Conservation (phyloP, 257 asterid species). For the Ajuga chamaepitys region DNA sequence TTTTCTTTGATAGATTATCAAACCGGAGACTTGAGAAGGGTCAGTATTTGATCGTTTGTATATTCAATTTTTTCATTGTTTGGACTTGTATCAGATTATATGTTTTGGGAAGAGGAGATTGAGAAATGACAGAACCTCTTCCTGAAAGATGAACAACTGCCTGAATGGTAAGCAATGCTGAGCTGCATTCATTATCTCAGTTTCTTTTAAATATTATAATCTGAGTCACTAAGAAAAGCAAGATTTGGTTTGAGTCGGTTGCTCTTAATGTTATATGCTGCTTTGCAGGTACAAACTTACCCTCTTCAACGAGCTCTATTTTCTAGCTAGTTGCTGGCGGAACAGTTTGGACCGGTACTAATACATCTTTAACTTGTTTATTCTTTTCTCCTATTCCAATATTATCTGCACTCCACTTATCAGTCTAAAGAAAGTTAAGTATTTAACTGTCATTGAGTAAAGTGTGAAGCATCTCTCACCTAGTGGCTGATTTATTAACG, state of each 20-base stretch:
- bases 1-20: neutral
- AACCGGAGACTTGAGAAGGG: neutral
- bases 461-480: neutral
- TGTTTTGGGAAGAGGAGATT: slow-evolving; percentile 95
- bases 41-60: neutral
- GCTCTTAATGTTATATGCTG: neutral
- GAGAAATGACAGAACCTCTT: slow-evolving; percentile 96
- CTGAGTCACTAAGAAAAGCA: neutral
- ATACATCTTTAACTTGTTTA: slow-evolving; percentile 12
- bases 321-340: slow-evolving; percentile 99
- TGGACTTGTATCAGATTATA: slow-evolving; percentile 54
- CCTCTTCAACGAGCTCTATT: slow-evolving; percentile 92
- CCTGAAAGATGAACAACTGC: slow-evolving; percentile 70
- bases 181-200: neutral
- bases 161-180: slow-evolving; percentile 72
- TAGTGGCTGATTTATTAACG: neutral
- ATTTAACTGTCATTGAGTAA: neutral
- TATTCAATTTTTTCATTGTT: neutral
- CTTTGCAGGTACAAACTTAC: slow-evolving; percentile 93
- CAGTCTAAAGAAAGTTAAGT: neutral
- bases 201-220: neutral
- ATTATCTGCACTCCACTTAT: neutral
- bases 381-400: neutral
- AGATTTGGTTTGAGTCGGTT: neutral
- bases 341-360: slow-evolving; percentile 93